Evolutionary conservation across 1,139 yeast species (phyloP).

Genomic region (Entelexis sorbosivorans): DNA sequence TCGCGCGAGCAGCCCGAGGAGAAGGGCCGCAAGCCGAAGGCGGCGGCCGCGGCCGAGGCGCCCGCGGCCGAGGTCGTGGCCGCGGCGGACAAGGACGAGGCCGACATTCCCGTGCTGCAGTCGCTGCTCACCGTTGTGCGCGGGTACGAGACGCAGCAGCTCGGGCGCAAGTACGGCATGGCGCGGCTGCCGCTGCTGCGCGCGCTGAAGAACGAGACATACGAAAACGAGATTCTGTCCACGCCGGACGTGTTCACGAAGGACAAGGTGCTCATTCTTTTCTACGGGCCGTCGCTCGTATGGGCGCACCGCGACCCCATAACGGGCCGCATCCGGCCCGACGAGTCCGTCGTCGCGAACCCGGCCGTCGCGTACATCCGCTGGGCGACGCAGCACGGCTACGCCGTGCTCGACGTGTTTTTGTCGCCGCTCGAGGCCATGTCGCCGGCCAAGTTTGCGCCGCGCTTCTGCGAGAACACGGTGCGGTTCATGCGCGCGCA

Average conservation of each 20-base stretch:
- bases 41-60: background rate
- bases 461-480: constrained; percentile 86
- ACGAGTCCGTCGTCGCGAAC: constrained; percentile 52
- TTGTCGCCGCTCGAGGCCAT: constrained; percentile 42
- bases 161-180: constrained; percentile 48
- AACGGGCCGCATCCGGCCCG: constrained; percentile 65
- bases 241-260: constrained; percentile 60
- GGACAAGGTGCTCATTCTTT: constrained; percentile 52
- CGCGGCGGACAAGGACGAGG: background rate
- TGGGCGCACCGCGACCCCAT: constrained; percentile 83
- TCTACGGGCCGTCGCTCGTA: constrained; percentile 88
- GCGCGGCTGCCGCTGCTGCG: constrained; percentile 58
- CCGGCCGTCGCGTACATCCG: constrained; percentile 45
- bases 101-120: constrained; percentile 9
- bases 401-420: constrained; percentile 67
- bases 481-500: constrained; percentile 61
- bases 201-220: constrained; percentile 43
- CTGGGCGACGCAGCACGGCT: constrained; percentile 48
- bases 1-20: constrained; percentile 15
- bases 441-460: constrained; percentile 46
- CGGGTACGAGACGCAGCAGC: constrained; percentile 49
- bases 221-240: constrained; percentile 46
- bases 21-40: background rate
- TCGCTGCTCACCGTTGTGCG: constrained; percentile 53
- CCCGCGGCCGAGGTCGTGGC: background rate